Evolutionary conservation across 176 grass and related monocot species (phyloP), one percentile per base, ranked within the genome.

Genomic region (Rhipidocladum racemiflorum): DNA sequence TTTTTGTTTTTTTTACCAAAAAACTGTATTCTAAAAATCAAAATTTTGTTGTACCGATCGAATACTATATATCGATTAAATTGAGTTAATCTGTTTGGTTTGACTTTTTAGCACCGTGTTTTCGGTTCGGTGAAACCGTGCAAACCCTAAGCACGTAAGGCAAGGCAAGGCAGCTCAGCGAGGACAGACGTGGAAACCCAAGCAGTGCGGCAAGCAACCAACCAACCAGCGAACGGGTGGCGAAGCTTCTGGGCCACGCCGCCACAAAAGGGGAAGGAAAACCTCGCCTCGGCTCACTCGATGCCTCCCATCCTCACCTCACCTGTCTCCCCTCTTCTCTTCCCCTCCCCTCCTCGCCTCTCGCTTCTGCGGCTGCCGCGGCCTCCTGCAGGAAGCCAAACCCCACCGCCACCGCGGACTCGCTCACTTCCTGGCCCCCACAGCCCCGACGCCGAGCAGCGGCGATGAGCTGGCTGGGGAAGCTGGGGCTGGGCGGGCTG

Each of bases 401-500:
- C 0, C 25, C 42, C 32, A 30, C 65, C 28, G 18, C 15, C 87
- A 1, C 50, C 65, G 0, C 66, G 60, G 14, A 44, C 72, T 6
- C 24, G 42, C n/a, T 2, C 59, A 29, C 53, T 91, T 83, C 84
- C 74, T 81, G 18, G 67, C 65, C 28, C 82, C 87, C 54, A 57
- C 63, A 8, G 34, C 74, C 21, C 43, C 44, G 2, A 17, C 61
- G 0, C 18, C 53, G 9, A 23, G 2, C 3, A 7, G 20, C 17
- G 28, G 73, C 89, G 49, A 99, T 95, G 92, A 99, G 91, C 83
- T 99, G 96, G 96, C 91, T 99, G 1, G 92, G 96, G 43, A 99
- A 91, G 90, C 92, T 99, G 74, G 96, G 96, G 23, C 85, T 99
- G n/a, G 78, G 83, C n/a, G 88, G 78, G 28, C 82, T 99, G 21